Percentiles rank a stretch among this genome's conserved stretches.
Evolutionary conservation across 805 yeast species (phyloP).

Genomic region (Wickerhamomyces xylosicus): DNA sequence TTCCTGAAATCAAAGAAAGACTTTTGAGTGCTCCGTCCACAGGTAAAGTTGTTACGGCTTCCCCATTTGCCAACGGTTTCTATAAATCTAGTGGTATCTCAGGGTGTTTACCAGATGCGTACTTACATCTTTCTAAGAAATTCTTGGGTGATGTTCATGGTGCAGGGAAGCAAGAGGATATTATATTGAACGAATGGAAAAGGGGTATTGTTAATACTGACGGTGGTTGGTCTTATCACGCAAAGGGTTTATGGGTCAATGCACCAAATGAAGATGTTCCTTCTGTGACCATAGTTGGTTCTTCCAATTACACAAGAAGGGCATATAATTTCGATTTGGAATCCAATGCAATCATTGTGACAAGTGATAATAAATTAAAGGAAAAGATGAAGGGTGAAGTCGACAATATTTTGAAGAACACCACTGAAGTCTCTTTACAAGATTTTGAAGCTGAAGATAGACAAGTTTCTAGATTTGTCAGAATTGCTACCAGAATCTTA

Average conservation of each 20-base stretch:
- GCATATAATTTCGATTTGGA: constrained; percentile 86
- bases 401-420: constrained; percentile 42
- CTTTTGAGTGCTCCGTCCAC: constrained; percentile 47
- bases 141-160: constrained; percentile 47
- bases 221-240: constrained; percentile 95
- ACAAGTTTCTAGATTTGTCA: constrained; percentile 50
- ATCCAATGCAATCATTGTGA: constrained; percentile 71
- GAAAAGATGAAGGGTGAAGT: constrained; percentile 51
- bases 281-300: constrained; percentile 73
- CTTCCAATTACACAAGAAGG: constrained; percentile 87
- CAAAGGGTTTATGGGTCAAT: constrained; percentile 87
- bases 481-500: constrained; percentile 51
- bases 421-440: constrained; percentile 41
- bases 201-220: constrained; percentile 74
- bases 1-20: constrained; percentile 54
- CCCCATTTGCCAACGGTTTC: constrained; percentile 91
- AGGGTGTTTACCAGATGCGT: constrained; percentile 76
- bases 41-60: constrained; percentile 79
- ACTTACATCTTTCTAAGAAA: constrained; percentile 59
- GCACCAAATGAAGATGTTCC: constrained; percentile 50
- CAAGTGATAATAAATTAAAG: constrained; percentile 54
- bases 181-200: constrained; percentile 74
- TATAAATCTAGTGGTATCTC: constrained; percentile 78
- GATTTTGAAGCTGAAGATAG: constrained; percentile 59
- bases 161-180: constrained; percentile 30